Evolutionary conservation across 768 basidiomycete genomes (phyloP).

Genomic region (Psilocybe subaeruginosa): DNA sequence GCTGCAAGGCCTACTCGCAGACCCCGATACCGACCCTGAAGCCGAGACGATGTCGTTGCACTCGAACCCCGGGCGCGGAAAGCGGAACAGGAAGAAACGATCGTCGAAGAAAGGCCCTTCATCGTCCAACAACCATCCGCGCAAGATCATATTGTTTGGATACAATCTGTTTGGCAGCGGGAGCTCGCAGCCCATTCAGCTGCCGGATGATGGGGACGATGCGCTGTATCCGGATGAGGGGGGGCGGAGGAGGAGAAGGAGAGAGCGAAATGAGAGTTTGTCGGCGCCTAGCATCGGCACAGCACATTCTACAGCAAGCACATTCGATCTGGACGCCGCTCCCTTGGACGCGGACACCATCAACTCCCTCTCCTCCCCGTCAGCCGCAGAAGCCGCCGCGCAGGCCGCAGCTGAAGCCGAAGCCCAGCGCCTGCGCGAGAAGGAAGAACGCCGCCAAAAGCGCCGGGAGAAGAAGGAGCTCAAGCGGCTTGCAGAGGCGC

Average conservation of each 20-base stretch:
- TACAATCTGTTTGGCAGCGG: constrained; percentile 64
- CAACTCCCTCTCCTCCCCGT: constrained; percentile 47
- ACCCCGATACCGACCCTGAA: constrained; percentile 50
- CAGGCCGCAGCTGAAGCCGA: constrained; percentile 41
- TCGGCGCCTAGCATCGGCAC: constrained; percentile 15
- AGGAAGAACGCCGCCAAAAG: constrained; percentile 50
- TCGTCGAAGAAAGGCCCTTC: constrained; percentile 27
- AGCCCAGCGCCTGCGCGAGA: constrained; percentile 42
- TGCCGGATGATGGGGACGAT: constrained; percentile 59
- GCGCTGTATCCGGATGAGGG: constrained; percentile 20
- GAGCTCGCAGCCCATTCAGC: constrained; percentile 47
- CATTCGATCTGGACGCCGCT: constrained; percentile 74
- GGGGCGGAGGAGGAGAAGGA: constrained; percentile 1
- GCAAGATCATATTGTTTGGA: constrained; percentile 61
- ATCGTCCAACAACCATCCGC: constrained; percentile 19
- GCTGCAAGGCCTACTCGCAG: constrained; percentile 41
- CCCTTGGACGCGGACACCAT: constrained; percentile 63
- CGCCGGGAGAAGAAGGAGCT: constrained; percentile 49
- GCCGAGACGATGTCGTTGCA: constrained; percentile 68
- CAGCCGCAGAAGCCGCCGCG: constrained; percentile 34
- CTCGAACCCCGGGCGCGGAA: constrained; percentile 53
- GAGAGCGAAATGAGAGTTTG: constrained; percentile 3
- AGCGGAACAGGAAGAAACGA: constrained; percentile 27
- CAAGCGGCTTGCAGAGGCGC: constrained; percentile 40
- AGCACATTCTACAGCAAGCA: constrained; percentile 30